Evolutionary conservation across 495 filamentous ascomycete genomes (phyloP).

Genomic region (Lophium mytilinum): DNA sequence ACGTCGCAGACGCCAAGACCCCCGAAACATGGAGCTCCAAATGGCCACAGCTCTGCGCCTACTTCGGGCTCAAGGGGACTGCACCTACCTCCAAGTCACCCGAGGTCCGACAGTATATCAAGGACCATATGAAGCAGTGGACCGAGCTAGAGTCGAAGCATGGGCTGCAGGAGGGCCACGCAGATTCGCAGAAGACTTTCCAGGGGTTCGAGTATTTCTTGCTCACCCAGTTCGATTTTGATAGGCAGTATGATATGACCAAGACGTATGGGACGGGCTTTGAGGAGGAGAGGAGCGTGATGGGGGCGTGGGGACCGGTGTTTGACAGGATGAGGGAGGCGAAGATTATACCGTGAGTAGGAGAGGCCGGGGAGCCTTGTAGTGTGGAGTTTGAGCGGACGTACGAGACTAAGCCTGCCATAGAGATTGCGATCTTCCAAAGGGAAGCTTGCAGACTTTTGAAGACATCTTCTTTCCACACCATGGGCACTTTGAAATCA

Average conservation of each 20-base stretch:
- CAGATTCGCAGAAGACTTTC: conserved; percentile 23
- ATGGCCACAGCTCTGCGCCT: conserved; percentile 27
- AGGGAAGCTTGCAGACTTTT: too few relatives aligned
- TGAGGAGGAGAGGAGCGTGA: conserved; percentile 24
- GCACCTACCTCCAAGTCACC: background rate
- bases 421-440: too few relatives aligned
- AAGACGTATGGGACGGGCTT: conserved; percentile 29
- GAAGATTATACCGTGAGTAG: conserved; percentile 24
- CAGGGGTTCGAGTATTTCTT: conserved; percentile 31
- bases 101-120: conserved; percentile 28
- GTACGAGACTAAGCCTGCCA: too few relatives aligned
- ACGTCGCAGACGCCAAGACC: conserved; percentile 27
- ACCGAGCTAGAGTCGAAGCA: conserved; percentile 25
- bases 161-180: conserved; percentile 29
- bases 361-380: too few relatives aligned
- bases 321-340: conserved; percentile 30
- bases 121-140: conserved; percentile 26
- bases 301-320: conserved; percentile 24
- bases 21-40: conserved; percentile 25
- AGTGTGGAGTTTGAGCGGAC: too few relatives aligned
- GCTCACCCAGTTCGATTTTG: conserved; percentile 31
- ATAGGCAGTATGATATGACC: conserved; percentile 33
- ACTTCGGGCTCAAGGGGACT: conserved; percentile 30
- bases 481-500: too few relatives aligned
- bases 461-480: too few relatives aligned